A percentile compares a stretch with the other conserved stretches of the same genome.
These are phyloP conservation scores for Skeletonema marinoi DNA, from an alignment of 108 stramenopile species.

Conservation along the genomic window DNA sequence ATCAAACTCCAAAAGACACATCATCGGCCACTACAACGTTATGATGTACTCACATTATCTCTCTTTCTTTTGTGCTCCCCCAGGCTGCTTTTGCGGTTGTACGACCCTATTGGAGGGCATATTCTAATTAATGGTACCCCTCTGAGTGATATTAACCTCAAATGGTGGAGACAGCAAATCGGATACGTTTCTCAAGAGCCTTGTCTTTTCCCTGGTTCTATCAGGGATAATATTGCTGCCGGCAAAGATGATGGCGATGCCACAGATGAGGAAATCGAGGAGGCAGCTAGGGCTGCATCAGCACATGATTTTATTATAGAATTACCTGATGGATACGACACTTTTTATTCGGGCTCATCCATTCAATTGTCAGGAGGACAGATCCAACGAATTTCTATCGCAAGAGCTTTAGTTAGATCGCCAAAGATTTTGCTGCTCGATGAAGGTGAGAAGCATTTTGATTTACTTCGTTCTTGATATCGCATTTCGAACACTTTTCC, in stretches of 20 bases:
- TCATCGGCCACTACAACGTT: too few species aligned
- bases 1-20: too few species aligned
- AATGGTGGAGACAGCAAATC: slow-evolving; percentile 63
- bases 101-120: slow-evolving; percentile 49
- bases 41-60: too few species aligned
- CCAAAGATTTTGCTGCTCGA: slow-evolving; percentile 72
- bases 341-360: slow-evolving; percentile 35
- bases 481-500: background rate
- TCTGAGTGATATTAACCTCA: slow-evolving; percentile 57
- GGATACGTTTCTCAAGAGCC: slow-evolving; percentile 87
- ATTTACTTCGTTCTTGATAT: slow-evolving; percentile 1
- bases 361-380: slow-evolving; percentile 79
- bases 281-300: slow-evolving; percentile 57
- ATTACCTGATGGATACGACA: slow-evolving; percentile 75
- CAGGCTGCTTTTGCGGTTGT: slow-evolving; percentile 52
- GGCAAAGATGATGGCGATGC: slow-evolving; percentile 50
- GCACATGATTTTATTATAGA: slow-evolving; percentile 68
- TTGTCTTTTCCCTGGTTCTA: slow-evolving; percentile 68
- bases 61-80: too few species aligned
- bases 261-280: slow-evolving; percentile 57
- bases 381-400: slow-evolving; percentile 91
- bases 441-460: slow-evolving; percentile 64
- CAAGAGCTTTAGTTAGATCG: slow-evolving; percentile 64
- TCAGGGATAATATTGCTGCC: slow-evolving; percentile 78
- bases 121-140: slow-evolving; percentile 53